Evolutionary conservation across 805 yeast genomes (phyloP).

Genomic region (Lipomyces spencermartinsiae): DNA sequence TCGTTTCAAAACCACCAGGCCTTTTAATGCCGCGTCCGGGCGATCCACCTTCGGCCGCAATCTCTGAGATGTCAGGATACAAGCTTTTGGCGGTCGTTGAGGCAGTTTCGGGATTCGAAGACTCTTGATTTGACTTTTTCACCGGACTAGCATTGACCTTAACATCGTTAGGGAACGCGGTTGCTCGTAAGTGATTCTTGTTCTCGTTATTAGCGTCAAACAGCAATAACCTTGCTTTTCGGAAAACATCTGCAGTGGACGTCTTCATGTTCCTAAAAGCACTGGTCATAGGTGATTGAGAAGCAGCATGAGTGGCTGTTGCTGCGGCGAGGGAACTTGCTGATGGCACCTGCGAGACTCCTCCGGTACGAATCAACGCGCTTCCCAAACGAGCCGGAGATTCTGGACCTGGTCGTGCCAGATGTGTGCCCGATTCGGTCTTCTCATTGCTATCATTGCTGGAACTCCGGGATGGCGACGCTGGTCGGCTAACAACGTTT

Average conservation of each 20-base stretch:
- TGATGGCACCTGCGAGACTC: slow-evolving; percentile 13
- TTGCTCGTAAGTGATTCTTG: background rate
- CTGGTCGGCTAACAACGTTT: slow-evolving; percentile 13
- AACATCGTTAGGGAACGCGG: slow-evolving; percentile 1
- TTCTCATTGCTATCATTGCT: background rate
- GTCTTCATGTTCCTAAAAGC: slow-evolving; percentile 29
- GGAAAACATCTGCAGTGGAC: slow-evolving; percentile 36
- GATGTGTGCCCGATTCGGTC: background rate
- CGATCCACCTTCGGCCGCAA: slow-evolving; percentile 13
- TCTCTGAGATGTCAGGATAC: slow-evolving; percentile 30
- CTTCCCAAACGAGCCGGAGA: background rate
- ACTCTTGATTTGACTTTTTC: slow-evolving; percentile 10
- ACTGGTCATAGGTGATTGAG: slow-evolving; percentile 27
- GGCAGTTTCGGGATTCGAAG: background rate
- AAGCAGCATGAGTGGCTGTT: slow-evolving; percentile 18
- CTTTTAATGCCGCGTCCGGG: slow-evolving; percentile 9
- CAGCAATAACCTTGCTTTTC: slow-evolving; percentile 31
- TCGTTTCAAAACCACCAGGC: background rate
- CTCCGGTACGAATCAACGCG: background rate
- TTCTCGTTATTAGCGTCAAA: slow-evolving; percentile 19
- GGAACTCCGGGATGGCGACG: slow-evolving; percentile 16
- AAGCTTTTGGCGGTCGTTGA: slow-evolving; percentile 4
- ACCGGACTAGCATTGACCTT: slow-evolving; percentile 3
- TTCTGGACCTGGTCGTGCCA: background rate
- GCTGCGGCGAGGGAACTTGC: slow-evolving; percentile 21